Evolutionary conservation across 257 asterid species (phyloP).

Genomic region (Primulina eburnea): DNA sequence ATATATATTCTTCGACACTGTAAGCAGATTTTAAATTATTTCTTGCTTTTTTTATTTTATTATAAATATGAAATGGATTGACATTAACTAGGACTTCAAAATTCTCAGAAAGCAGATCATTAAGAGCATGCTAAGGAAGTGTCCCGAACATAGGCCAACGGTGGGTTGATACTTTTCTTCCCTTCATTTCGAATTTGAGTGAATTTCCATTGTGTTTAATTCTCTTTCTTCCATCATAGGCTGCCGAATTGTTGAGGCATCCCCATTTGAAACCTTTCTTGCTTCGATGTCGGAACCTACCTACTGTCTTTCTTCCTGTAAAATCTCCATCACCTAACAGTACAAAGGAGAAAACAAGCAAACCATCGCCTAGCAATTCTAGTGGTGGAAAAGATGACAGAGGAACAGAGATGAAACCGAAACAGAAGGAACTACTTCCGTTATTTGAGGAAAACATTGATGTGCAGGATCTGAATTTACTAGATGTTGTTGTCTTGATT

Average conservation of each 20-base stretch:
- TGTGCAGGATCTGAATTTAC: slow-evolving; percentile 34
- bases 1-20: slow-evolving; percentile 82
- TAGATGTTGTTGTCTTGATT: slow-evolving; percentile 30
- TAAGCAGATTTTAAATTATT: slow-evolving; percentile 32
- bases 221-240: slow-evolving; percentile 33
- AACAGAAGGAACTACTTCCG: slow-evolving; percentile 53
- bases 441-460: slow-evolving; percentile 52
- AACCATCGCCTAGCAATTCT: slow-evolving; percentile 50
- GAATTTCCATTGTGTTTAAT: slow-evolving; percentile 6
- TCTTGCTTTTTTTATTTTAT: neutral
- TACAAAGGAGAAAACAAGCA: slow-evolving; percentile 44
- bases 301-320: slow-evolving; percentile 82
- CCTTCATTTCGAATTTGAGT: neutral
- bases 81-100: slow-evolving; percentile 15
- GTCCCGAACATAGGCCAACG: slow-evolving; percentile 89
- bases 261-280: slow-evolving; percentile 90
- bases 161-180: slow-evolving; percentile 36
- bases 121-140: slow-evolving; percentile 88
- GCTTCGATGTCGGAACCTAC: slow-evolving; percentile 65
- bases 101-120: slow-evolving; percentile 81
- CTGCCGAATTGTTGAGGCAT: slow-evolving; percentile 85
- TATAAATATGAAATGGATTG: neutral
- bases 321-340: slow-evolving; percentile 81
- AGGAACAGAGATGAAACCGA: slow-evolving; percentile 39
- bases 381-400: slow-evolving; percentile 39